phyloP scores from a whole-genome alignment of 1,284 basidiomycete genomes.

The Pterula multifida region DNA sequence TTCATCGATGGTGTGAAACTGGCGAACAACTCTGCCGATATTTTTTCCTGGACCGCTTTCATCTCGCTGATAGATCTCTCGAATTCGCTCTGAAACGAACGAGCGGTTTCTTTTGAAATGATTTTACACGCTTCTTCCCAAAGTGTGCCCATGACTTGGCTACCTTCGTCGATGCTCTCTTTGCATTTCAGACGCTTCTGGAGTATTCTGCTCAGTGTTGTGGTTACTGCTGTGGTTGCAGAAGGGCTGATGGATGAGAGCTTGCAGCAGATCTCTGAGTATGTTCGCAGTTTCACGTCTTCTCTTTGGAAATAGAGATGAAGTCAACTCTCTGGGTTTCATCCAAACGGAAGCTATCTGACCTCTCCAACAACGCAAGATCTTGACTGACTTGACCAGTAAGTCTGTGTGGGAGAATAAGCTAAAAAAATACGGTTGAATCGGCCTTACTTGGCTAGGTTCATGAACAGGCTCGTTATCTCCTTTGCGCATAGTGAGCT shows the following conservation, averaged over 20 bases:
- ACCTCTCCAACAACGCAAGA: constrained; percentile 25
- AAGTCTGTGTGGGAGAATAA: constrained; percentile 19
- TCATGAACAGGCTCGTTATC: neutral
- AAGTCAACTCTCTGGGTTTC: neutral
- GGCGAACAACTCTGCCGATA: neutral
- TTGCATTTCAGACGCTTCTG: neutral
- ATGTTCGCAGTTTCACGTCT: neutral
- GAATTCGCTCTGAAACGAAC: neutral
- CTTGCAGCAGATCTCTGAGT: neutral
- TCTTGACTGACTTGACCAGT: constrained; percentile 31
- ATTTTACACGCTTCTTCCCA: constrained; percentile 1
- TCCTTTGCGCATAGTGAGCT: too few species aligned
- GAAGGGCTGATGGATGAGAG: neutral
- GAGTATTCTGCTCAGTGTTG: neutral
- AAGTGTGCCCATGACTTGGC: neutral
- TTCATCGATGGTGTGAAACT: neutral
- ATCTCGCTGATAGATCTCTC: neutral
- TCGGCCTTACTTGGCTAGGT: neutral
- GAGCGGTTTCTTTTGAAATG: neutral
- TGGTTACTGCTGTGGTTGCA: neutral
- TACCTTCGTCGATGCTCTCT: neutral
- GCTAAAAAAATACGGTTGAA: neutral
- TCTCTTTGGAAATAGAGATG: neutral
- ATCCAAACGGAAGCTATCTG: constrained; percentile 14
- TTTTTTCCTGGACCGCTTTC: neutral